Evolutionary conservation across 2,329 filamentous ascomycete species (phyloP).

Genomic region (Claviceps paspali): DNA sequence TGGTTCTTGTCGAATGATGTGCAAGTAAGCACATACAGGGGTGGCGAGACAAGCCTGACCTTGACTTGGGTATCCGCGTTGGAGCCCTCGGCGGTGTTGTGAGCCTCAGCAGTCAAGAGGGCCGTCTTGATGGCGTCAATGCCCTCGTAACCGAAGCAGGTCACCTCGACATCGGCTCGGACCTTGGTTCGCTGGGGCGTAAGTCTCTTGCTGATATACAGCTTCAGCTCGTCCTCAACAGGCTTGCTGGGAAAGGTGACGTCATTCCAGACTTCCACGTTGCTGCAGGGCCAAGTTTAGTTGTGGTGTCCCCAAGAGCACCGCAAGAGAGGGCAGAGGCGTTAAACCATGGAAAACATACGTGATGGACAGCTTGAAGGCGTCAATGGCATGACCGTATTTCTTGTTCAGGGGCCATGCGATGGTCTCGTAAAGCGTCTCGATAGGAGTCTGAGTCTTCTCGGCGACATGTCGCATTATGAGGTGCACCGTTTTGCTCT

Average conservation of each 20-base stretch:
- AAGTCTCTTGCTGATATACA: constrained; percentile 92
- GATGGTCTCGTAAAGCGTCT: constrained; percentile 85
- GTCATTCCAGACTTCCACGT: constrained; percentile 91
- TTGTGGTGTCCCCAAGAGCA: neutral
- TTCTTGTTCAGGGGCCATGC: constrained; percentile 97
- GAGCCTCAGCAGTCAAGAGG: constrained; percentile 76
- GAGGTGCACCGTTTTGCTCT: constrained; percentile 98
- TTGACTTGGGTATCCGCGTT: constrained; percentile 76
- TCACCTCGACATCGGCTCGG: constrained; percentile 92
- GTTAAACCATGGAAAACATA: constrained; percentile 25
- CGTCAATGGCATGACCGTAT: constrained; percentile 91
- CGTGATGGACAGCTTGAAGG: constrained; percentile 99
- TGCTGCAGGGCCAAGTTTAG: constrained; percentile 34
- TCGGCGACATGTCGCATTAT: constrained; percentile 98
- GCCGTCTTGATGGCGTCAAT: constrained; percentile 97
- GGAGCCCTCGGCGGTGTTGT: constrained; percentile 53
- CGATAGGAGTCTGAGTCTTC: constrained; percentile 89
- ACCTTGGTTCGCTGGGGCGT: constrained; percentile 99
- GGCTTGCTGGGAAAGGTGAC: constrained; percentile 75
- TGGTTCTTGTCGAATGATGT: constrained; percentile 86
- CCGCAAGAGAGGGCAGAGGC: too few relatives aligned
- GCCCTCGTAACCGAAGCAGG: constrained; percentile 89
- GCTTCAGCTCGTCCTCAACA: constrained; percentile 77
- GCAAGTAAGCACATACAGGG: constrained; percentile 88
- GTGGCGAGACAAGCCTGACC: constrained; percentile 94